Base-by-base conservation (phyloP, 176 grass and related monocot species). In the Otatea glauca region DNA sequence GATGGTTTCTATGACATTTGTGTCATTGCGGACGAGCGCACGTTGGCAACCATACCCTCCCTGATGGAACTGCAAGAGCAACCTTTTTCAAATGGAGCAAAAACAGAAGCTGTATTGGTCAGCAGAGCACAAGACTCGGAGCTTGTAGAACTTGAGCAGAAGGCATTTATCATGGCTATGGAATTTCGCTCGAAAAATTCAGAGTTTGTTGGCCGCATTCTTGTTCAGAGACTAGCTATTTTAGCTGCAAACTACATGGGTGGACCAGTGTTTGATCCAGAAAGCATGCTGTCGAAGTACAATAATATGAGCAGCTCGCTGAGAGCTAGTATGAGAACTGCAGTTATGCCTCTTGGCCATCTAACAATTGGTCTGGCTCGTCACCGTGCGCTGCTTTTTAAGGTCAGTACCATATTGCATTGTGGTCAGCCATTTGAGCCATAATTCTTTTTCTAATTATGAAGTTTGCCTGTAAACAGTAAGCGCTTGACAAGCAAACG, bases 1-100 rank as follows among this genome's bases (percentile, higher is more conserved):
- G 96, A 99, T 72, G 96, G 96, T 74, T 99, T 99, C 93, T 99
- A 99, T 86, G 93, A 99, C 84, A 86, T 96, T 86, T 96, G 69
- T 83, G 81, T 60, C 42, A 81, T 87, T 24, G 89, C 63, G 64
- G 88, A 83, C 7, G 81, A 81, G 65, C 79, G 86, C 10, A 43
- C 81, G 23, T 78, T 88, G 15, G 72, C 45, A 62, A 90, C 91
- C 58, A 90, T 99, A 83, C 91, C 96, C 60, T 99, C 96, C 63
- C 86, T 99, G 76, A 72, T 53, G 76, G 91, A 96, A 49, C 78
- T 96, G 50, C 91, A 88, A 44, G 74, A 68, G 53, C 86, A 80
- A 65, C 81, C 88, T 47, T 71, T 87, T 70, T 91, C 86, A 67
- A 84, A 87, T 77, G 85, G 67, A 83, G 87, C 81, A 62, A 92